Percentiles rank a stretch among this genome's conserved stretches.
Conservation (phyloP, 2,329 filamentous ascomycete genomes). For the Exophiala viscosa region DNA sequence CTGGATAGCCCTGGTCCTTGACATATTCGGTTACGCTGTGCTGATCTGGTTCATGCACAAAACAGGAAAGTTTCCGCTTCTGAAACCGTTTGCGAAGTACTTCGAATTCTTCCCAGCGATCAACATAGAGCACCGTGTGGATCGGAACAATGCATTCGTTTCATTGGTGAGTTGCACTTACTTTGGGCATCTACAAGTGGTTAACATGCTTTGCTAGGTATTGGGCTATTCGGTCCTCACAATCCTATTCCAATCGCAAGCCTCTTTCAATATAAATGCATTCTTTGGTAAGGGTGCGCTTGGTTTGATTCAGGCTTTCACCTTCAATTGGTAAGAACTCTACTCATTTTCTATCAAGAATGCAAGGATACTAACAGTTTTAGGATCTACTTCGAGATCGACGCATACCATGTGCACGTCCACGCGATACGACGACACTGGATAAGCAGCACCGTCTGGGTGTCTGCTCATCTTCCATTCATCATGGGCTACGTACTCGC, state of each 20-base stretch:
- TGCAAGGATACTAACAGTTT: neutral
- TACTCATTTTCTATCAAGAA: neutral
- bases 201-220: conserved; percentile 30
- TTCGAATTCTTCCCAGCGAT: conserved; percentile 61
- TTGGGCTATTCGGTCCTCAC: conserved; percentile 63
- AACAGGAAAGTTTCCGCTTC: neutral
- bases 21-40: conserved; percentile 47
- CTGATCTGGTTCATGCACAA: conserved; percentile 39
- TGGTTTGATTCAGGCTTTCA: conserved; percentile 39
- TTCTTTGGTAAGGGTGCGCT: conserved; percentile 62
- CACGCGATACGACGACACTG: conserved; percentile 58
- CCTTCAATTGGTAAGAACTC: conserved; percentile 16
- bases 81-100: conserved; percentile 10
- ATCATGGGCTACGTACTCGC: conserved; percentile 61
- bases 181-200: neutral
- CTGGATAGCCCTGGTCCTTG: conserved; percentile 54
- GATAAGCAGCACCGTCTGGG: conserved; percentile 51
- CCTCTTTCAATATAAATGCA: conserved; percentile 23
- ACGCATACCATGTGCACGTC: conserved; percentile 52
- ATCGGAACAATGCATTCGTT: conserved; percentile 62
- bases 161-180: conserved; percentile 42
- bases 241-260: conserved; percentile 34
- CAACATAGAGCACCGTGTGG: conserved; percentile 65
- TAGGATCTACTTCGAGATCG: conserved; percentile 62
- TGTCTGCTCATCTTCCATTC: conserved; percentile 57